Evolutionary conservation across 148 eudicot genomes (phyloP).

Genomic region (Beta vulgaris): DNA sequence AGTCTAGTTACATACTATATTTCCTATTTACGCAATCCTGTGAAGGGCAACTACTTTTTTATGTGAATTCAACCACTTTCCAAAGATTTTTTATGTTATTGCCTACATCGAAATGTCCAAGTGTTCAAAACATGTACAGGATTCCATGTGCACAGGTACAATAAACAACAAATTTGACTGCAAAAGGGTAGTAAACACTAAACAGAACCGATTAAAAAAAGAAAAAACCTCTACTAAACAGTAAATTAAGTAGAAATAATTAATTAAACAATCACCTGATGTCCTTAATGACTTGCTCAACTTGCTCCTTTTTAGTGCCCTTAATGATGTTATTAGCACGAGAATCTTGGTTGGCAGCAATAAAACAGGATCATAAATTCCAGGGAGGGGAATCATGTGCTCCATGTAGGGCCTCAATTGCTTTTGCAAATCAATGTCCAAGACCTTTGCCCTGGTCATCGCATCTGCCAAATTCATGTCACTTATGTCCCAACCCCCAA

Average conservation of each 20-base stretch:
- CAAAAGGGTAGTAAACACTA: background rate
- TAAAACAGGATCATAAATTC: constrained; percentile 89
- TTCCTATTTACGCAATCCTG: no score
- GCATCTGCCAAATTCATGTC: constrained; percentile 93
- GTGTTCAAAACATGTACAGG: background rate
- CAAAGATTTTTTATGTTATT: background rate
- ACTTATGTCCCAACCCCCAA: constrained; percentile 98
- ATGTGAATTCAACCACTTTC: background rate
- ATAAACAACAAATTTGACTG: background rate
- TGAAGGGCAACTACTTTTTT: no score
- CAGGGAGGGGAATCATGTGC: constrained; percentile 90
- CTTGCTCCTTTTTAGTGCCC: constrained; percentile 86
- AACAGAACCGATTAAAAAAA: background rate
- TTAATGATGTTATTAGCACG: constrained; percentile 90
- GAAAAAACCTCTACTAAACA: no score
- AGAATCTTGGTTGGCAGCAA: constrained; percentile 89
- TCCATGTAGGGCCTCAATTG: constrained; percentile 98
- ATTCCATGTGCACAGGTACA: background rate
- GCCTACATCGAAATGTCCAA: background rate
- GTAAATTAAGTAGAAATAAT: background rate
- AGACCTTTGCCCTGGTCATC: constrained; percentile 83
- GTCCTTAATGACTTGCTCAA: constrained; percentile 78
- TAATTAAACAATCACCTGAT: constrained; percentile 47
- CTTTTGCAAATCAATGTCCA: constrained; percentile 95
- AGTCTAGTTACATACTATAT: no score